Conservation (phyloP, 139 green algal species). For the Chlamydomonas sp. region DNA sequence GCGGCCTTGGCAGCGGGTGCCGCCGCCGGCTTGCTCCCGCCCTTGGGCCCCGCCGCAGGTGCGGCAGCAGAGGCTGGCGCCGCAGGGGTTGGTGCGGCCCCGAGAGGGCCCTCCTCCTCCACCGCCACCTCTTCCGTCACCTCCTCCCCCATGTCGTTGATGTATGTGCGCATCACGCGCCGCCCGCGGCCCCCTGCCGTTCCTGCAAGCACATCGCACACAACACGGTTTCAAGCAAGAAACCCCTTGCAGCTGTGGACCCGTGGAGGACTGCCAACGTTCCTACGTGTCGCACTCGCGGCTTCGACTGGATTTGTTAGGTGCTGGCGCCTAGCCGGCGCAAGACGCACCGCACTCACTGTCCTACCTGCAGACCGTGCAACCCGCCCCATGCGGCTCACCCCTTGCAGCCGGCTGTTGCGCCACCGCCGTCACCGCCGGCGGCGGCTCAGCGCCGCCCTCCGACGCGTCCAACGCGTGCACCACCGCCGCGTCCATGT, state of each 20-base stretch:
- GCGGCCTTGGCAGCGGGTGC: background rate
- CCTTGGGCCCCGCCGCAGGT: background rate
- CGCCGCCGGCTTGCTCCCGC: background rate
- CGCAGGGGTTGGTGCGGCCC: slow-evolving; percentile 25
- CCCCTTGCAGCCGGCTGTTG: too few species aligned
- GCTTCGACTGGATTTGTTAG: background rate
- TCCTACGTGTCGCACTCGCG: background rate
- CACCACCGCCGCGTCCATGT: slow-evolving; percentile 12
- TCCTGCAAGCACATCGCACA: background rate
- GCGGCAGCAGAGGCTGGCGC: background rate
- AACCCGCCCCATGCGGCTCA: too few species aligned
- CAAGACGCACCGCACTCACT: too few species aligned
- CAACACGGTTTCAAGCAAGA: background rate
- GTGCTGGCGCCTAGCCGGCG: background rate
- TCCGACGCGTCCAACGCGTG: background rate
- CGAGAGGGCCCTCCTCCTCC: background rate
- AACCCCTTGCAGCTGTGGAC: background rate
- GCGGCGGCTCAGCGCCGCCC: background rate
- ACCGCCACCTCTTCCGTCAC: slow-evolving; percentile 34
- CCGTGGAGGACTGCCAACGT: background rate
- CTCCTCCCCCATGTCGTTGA: slow-evolving; percentile 38
- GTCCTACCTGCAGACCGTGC: too few species aligned
- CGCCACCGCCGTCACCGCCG: too few species aligned
- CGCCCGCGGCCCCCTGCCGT: background rate
- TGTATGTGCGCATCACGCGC: background rate